Evolutionary conservation across 495 filamentous ascomycete genomes (phyloP).

Genomic region (Talaromyces trachyspermus): DNA sequence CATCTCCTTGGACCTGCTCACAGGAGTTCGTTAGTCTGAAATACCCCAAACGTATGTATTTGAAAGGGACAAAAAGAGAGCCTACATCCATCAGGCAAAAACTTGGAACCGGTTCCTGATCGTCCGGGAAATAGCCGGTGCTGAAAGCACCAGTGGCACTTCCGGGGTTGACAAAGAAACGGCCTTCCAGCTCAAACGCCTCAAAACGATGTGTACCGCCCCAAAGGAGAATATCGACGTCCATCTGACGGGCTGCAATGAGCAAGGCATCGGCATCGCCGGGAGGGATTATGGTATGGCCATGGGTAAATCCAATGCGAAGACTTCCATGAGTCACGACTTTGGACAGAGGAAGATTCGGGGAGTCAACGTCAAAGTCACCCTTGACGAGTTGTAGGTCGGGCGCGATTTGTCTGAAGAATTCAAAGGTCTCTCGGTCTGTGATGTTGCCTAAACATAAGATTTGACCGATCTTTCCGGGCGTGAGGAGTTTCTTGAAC

Average conservation of each 20-base stretch:
- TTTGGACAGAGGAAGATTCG: constrained; percentile 83
- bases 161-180: constrained; percentile 98
- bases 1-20: constrained; percentile 87
- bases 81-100: constrained; percentile 99
- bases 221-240: constrained; percentile 95
- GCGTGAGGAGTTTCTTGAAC: constrained; percentile 98
- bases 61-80: too few species aligned
- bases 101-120: constrained; percentile 82
- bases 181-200: constrained; percentile 96
- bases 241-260: constrained; percentile 90
- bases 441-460: constrained; percentile 97
- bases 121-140: constrained; percentile 60
- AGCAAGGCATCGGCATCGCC: constrained; percentile 86
- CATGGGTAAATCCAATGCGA: constrained; percentile 93
- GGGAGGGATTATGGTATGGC: constrained; percentile 86
- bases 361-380: constrained; percentile 87
- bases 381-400: constrained; percentile 95
- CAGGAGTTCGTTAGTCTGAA: background rate
- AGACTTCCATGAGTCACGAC: constrained; percentile 90
- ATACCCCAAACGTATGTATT: too few species aligned
- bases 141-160: constrained; percentile 82
- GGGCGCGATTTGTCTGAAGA: constrained; percentile 82
- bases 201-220: constrained; percentile 97
- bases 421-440: constrained; percentile 88
- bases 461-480: constrained; percentile 96